Conservation (phyloP, 805 yeast species). For the Wickerhamiella spandovensis region DNA sequence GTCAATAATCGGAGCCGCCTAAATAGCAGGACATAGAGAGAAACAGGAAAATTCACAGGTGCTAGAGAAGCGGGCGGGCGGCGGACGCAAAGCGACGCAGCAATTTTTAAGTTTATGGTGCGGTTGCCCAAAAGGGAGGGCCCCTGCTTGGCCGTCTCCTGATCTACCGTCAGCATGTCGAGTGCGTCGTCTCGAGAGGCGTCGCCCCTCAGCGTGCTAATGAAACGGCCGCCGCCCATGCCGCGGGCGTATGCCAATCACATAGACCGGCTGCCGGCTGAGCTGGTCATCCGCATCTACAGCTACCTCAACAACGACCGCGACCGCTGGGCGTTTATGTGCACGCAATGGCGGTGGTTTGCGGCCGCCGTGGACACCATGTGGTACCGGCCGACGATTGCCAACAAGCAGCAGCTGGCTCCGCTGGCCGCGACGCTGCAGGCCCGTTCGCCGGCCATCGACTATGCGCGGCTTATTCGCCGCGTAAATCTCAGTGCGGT, state of each 20-base stretch:
- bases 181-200: background rate
- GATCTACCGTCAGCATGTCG: background rate
- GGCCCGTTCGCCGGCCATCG: conserved; percentile 44
- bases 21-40: too few relatives aligned
- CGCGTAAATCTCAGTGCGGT: conserved; percentile 70
- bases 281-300: conserved; percentile 21
- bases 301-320: conserved; percentile 9
- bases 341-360: conserved; percentile 75
- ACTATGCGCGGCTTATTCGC: conserved; percentile 45
- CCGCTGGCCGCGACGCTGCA: conserved; percentile 40
- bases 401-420: conserved; percentile 29
- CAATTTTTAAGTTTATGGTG: too few relatives aligned
- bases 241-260: conserved; percentile 1
- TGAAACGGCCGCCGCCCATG: background rate
- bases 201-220: background rate
- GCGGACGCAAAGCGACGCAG: too few relatives aligned
- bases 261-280: conserved; percentile 32
- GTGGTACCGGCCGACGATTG: conserved; percentile 78
- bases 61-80: too few relatives aligned
- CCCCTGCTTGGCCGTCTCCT: too few relatives aligned
- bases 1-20: too few relatives aligned
- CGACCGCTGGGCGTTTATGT: conserved; percentile 27
- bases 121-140: too few relatives aligned
- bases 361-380: conserved; percentile 60
- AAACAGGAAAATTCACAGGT: too few relatives aligned